Base-by-base conservation (phyloP, 108 stramenopile genomes). In the Conticribra guillardii region DNA sequence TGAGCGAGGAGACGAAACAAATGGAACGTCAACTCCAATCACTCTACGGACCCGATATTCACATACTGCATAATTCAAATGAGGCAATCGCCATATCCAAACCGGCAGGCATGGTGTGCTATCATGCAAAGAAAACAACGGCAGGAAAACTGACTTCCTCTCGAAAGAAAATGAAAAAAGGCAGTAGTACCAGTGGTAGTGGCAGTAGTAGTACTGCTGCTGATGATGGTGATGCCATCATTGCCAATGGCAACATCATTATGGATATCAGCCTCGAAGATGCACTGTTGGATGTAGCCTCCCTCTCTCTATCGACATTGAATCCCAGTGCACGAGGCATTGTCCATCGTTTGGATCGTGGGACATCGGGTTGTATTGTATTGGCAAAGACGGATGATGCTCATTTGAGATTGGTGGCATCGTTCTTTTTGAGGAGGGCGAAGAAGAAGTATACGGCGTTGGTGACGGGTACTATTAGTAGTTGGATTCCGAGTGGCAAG, bases 301-400 rank as follows among this genome's bases (percentile, higher is more conserved):
- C 83, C 29, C 49, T 90, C 5, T 60, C 74, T 0, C 75, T 93
- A 23, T 90, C 89, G 24, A 90, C 89, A 2, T 31, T 93, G 19
- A 90, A 89, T 53, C 83, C 82, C 0, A 80, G 78, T 47, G 84
- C 81, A 2, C 65, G 74, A 22, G 89, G 92, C 1, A 69, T 90
- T 44, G 89, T 93, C 1, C 92, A 93, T 81, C 84, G 92, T 2
- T 58, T 93, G 9, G 92, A 93, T 77, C 78, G 92, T 32, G 92
- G 87, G 28, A 85, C 89, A 1, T 87, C 87, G 0, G 92, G 92
- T 22, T 79, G 74, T 50, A 46, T 93, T 49, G 44, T 89, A 14
- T 46, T 90, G 37, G 88, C 92, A 9, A 93, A 93, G 63, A 86
- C 83, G 24, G 75, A 90, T 62, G 79, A 71, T 11, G 68, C 74